Evolutionary conservation across 495 filamentous ascomycete species (phyloP).

Genomic region (Schizothecium vesticola): DNA sequence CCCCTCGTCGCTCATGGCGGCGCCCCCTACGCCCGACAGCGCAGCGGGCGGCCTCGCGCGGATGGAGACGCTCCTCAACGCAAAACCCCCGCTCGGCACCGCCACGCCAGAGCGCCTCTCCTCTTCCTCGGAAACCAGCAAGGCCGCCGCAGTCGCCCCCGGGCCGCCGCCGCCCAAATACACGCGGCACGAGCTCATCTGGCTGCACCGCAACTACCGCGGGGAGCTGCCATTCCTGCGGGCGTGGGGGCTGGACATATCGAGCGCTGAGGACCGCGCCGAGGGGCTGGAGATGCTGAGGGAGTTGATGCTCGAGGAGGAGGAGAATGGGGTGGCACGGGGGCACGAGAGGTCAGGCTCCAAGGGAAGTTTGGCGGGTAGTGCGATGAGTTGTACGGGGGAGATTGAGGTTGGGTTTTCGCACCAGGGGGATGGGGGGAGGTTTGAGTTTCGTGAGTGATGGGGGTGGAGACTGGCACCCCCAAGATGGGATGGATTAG

Average conservation of each 20-base stretch:
- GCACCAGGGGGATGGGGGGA: neutral
- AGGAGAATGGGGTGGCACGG: conserved; percentile 1
- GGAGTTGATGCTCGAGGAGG: conserved; percentile 31
- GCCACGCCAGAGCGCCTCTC: neutral
- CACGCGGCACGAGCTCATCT: conserved; percentile 30
- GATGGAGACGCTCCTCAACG: neutral
- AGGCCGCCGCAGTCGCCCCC: too few relatives aligned
- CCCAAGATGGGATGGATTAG: neutral
- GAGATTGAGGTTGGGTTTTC: neutral
- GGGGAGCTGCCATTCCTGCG: conserved; percentile 36
- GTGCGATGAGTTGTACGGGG: neutral
- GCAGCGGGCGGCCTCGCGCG: neutral
- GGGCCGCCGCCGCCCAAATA: neutral
- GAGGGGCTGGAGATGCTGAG: conserved; percentile 33
- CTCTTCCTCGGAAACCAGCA: neutral
- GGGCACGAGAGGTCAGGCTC: neutral
- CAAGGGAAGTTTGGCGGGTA: neutral
- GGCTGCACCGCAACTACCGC: conserved; percentile 40
- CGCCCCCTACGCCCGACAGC: conserved; percentile 20
- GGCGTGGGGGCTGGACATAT: conserved; percentile 39
- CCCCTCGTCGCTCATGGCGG: neutral
- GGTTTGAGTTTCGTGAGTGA: neutral
- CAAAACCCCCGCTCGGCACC: neutral
- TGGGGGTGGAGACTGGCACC: neutral
- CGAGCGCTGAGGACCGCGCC: conserved; percentile 23